Evolutionary conservation across 2,329 filamentous ascomycete genomes (phyloP).

Genomic region (Phialemonium atrogriseum): DNA sequence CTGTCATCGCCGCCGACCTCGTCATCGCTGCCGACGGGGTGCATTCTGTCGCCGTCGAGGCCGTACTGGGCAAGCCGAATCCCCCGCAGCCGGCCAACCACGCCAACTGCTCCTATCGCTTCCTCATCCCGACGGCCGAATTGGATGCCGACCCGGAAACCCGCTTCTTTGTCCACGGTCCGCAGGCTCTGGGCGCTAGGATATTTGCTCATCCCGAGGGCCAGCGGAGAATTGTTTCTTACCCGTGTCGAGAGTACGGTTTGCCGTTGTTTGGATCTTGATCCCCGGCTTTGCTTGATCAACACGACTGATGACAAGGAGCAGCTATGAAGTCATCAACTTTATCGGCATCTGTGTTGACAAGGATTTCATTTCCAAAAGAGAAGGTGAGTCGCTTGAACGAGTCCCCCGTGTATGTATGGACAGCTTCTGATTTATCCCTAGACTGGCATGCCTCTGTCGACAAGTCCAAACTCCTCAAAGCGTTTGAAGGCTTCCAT

Average conservation of each 20-base stretch:
- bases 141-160: constrained; percentile 21
- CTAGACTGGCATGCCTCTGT: constrained; percentile 6
- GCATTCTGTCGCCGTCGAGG: constrained; percentile 17
- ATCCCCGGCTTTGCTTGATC: too few relatives aligned
- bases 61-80: constrained; percentile 17
- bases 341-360: constrained; percentile 1
- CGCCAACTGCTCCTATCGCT: constrained; percentile 23
- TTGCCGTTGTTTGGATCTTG: neutral
- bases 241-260: constrained; percentile 18
- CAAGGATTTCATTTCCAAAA: constrained; percentile 1
- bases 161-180: constrained; percentile 16
- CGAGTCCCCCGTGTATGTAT: too few relatives aligned
- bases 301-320: neutral
- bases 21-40: constrained; percentile 30
- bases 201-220: constrained; percentile 11
- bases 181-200: constrained; percentile 15
- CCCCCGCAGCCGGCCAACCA: constrained; percentile 9
- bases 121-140: constrained; percentile 23
- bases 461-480: constrained; percentile 6
- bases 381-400: neutral
- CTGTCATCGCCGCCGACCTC: constrained; percentile 21
- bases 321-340: constrained; percentile 2
- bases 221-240: constrained; percentile 12
- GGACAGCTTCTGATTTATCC: too few relatives aligned
- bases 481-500: constrained; percentile 6